These are phyloP conservation scores for Dioscorea zingiberensis DNA, from an alignment of 106 monocot species.

Conservation along the genomic window DNA sequence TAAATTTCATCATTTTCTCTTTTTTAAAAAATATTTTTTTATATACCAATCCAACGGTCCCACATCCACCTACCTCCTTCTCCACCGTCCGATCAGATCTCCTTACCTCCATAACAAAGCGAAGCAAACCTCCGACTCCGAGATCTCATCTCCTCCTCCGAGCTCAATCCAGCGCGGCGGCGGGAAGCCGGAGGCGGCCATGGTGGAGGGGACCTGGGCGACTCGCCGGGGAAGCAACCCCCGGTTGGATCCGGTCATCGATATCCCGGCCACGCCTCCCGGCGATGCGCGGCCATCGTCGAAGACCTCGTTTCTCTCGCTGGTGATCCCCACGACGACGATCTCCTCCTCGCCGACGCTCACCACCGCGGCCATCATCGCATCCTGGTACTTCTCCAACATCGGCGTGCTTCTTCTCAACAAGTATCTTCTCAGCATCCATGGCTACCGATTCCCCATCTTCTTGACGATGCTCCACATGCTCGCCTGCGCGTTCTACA, in stretches of 20 bases:
- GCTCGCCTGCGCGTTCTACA: constrained; percentile 12
- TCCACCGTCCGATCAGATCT: constrained; percentile 8
- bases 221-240: constrained; percentile 14
- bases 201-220: constrained; percentile 11
- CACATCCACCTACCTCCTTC: neutral
- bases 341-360: neutral
- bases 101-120: neutral
- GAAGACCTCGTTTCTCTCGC: constrained; percentile 5
- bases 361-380: constrained; percentile 10
- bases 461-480: constrained; percentile 16
- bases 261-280: constrained; percentile 14
- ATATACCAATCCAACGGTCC: neutral
- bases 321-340: too few relatives aligned
- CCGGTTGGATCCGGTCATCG: constrained; percentile 10
- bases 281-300: constrained; percentile 5
- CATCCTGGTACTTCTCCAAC: constrained; percentile 14
- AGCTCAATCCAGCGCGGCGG: neutral
- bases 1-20: neutral
- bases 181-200: neutral
- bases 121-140: neutral
- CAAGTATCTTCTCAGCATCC: constrained; percentile 13
- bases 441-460: constrained; percentile 14
- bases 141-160: constrained; percentile 4
- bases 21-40: neutral
- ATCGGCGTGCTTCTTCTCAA: constrained; percentile 17